phyloP scores from a whole-genome alignment of 2,329 filamentous ascomycete genomes.

The Pestalotiopsis sp. region DNA sequence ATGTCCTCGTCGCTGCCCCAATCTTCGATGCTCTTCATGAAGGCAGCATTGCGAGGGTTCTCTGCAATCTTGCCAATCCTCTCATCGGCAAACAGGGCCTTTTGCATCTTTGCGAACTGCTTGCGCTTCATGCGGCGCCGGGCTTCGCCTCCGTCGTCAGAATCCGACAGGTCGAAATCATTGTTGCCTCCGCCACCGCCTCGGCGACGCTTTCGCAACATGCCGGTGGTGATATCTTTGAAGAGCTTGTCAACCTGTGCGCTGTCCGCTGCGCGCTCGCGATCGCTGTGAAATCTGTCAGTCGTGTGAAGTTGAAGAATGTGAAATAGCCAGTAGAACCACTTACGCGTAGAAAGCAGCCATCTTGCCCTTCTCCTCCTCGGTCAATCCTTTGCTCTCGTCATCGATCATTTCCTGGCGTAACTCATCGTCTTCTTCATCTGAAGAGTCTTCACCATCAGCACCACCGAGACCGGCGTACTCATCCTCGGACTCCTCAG shows the following conservation, averaged over 20 bases:
- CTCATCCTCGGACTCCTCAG: slow-evolving; percentile 97
- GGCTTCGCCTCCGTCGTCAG: slow-evolving; percentile 82
- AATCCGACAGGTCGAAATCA: slow-evolving; percentile 85
- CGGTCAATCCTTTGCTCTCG: slow-evolving; percentile 71
- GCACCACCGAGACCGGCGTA: slow-evolving; percentile 91
- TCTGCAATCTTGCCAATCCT: slow-evolving; percentile 88
- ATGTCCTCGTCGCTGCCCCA: slow-evolving; percentile 74
- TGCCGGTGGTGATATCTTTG: slow-evolving; percentile 89
- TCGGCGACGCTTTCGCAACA: slow-evolving; percentile 72
- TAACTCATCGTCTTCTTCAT: slow-evolving; percentile 74
- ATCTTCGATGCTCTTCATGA: slow-evolving; percentile 88
- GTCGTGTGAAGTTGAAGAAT: not conserved
- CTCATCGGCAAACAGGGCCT: slow-evolving; percentile 84
- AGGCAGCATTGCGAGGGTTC: slow-evolving; percentile 87
- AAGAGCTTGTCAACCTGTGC: slow-evolving; percentile 89
- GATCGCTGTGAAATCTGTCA: slow-evolving; percentile 57
- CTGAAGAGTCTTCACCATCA: slow-evolving; percentile 82
- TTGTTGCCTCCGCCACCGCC: slow-evolving; percentile 61
- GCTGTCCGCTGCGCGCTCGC: slow-evolving; percentile 79
- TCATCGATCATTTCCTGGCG: slow-evolving; percentile 92
- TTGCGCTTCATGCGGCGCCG: slow-evolving; percentile 79
- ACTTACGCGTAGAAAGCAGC: slow-evolving; percentile 88
- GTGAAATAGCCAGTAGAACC: not conserved
- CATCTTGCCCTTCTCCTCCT: slow-evolving; percentile 70
- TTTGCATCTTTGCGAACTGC: slow-evolving; percentile 90